A percentile compares a stretch with the other conserved stretches of the same genome.
Evolutionary conservation across 345 rosid species (phyloP).

Genomic region (Linum tenue): DNA sequence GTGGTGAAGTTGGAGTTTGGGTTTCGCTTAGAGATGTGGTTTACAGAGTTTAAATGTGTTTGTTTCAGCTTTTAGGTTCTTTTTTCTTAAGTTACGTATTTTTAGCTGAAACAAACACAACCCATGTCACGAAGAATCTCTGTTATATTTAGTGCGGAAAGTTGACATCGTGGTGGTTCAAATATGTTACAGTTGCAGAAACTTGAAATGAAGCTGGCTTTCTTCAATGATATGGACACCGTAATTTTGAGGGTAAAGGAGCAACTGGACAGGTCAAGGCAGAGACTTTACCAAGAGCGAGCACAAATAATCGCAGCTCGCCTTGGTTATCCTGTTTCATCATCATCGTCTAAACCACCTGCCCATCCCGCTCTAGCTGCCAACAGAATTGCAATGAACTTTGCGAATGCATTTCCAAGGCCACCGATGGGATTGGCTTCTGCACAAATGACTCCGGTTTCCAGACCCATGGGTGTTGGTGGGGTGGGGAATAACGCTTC

Average conservation of each 20-base stretch:
- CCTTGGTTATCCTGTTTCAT: conserved; percentile 56
- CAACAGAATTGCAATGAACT: conserved; percentile 60
- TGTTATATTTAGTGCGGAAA: background rate
- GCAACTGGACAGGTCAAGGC: conserved; percentile 86
- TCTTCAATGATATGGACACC: conserved; percentile 71
- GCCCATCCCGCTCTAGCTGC: conserved; percentile 47
- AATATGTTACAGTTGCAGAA: conserved; percentile 55
- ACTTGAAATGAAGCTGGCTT: conserved; percentile 74
- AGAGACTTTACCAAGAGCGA: conserved; percentile 80
- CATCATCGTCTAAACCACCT: conserved; percentile 44
- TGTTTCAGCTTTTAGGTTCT: no score
- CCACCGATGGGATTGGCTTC: conserved; percentile 52
- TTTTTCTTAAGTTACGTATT: no score
- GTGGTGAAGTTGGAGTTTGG: no score
- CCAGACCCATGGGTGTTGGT: conserved; percentile 52
- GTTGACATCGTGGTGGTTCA: conserved; percentile 5
- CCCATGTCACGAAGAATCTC: background rate
- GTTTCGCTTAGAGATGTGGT: no score
- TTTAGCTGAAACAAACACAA: no score
- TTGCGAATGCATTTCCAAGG: conserved; percentile 51
- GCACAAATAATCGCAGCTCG: conserved; percentile 90
- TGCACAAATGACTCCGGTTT: conserved; percentile 53
- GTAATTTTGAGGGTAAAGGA: conserved; percentile 61
- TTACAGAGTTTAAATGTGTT: no score
- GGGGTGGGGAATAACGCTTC: conserved; percentile 33